Evolutionary conservation across 2,329 filamentous ascomycete species (phyloP).

Genomic region (Chaetomiaceae sp.): DNA sequence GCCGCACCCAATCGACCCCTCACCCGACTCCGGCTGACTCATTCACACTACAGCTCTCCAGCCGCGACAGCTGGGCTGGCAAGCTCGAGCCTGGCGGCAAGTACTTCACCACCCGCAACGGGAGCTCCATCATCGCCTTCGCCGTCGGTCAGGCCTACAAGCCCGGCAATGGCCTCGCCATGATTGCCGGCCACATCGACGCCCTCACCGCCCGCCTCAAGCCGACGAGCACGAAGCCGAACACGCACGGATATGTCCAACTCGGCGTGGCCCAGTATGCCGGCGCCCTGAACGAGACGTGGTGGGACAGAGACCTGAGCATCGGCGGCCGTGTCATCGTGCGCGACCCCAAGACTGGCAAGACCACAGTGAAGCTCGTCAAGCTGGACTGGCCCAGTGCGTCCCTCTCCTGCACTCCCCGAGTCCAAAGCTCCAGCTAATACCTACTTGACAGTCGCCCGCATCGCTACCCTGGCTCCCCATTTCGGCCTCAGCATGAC

Average conservation of each 20-base stretch:
- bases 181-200: slow-evolving; percentile 90
- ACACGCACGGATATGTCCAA: slow-evolving; percentile 79
- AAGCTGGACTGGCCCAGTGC: slow-evolving; percentile 84
- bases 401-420: slow-evolving; percentile 19
- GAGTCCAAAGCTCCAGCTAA: neutral
- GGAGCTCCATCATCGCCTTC: slow-evolving; percentile 81
- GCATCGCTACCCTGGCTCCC: slow-evolving; percentile 84
- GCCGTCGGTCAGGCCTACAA: slow-evolving; percentile 74
- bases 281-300: slow-evolving; percentile 79
- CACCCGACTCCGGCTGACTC: neutral
- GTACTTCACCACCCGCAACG: slow-evolving; percentile 84
- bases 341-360: slow-evolving; percentile 64
- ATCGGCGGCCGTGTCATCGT: slow-evolving; percentile 88
- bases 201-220: slow-evolving; percentile 87
- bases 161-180: slow-evolving; percentile 79
- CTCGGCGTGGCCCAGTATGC: slow-evolving; percentile 91
- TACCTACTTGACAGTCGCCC: slow-evolving; percentile 57
- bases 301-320: slow-evolving; percentile 94
- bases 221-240: slow-evolving; percentile 81
- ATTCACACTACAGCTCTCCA: slow-evolving; percentile 53
- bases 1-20: neutral
- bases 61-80: slow-evolving; percentile 71
- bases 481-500: slow-evolving; percentile 80
- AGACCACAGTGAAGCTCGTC: slow-evolving; percentile 75
- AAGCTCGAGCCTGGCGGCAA: slow-evolving; percentile 75